A percentile compares a stretch with the other conserved stretches of the same genome.
Evolutionary conservation across 2,329 filamentous ascomycete genomes (phyloP).

Genomic region (Fusarium sp.): DNA sequence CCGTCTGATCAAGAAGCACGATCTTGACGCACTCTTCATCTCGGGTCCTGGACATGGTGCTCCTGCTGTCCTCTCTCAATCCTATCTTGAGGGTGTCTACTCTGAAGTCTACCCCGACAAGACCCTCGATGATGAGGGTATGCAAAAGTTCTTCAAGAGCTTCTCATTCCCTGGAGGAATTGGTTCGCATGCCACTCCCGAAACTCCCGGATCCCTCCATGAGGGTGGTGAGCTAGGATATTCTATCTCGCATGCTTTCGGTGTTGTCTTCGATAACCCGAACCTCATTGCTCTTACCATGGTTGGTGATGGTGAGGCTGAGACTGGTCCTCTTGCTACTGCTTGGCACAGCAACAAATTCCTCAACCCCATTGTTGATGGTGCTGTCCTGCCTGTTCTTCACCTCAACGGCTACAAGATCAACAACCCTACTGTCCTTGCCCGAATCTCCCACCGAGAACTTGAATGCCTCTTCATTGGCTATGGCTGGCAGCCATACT

Average conservation of each 20-base stretch:
- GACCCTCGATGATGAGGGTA: slow-evolving; percentile 73
- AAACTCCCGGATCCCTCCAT: slow-evolving; percentile 81
- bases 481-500: slow-evolving; percentile 83
- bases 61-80: slow-evolving; percentile 79
- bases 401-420: slow-evolving; percentile 89
- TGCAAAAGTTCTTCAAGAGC: slow-evolving; percentile 83
- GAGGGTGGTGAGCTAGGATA: slow-evolving; percentile 88
- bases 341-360: slow-evolving; percentile 88
- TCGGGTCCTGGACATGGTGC: slow-evolving; percentile 83
- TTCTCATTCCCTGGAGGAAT: slow-evolving; percentile 86
- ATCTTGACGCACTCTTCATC: slow-evolving; percentile 77
- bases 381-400: slow-evolving; percentile 80
- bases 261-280: slow-evolving; percentile 79
- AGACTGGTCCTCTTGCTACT: slow-evolving; percentile 81
- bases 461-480: slow-evolving; percentile 75
- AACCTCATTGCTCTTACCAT: slow-evolving; percentile 80
- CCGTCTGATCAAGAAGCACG: slow-evolving; percentile 82
- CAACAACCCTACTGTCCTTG: slow-evolving; percentile 80
- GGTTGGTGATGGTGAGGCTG: slow-evolving; percentile 84
- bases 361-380: slow-evolving; percentile 81
- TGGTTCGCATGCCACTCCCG: slow-evolving; percentile 80
- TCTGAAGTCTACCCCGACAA: slow-evolving; percentile 81
- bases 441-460: slow-evolving; percentile 79
- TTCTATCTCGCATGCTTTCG: slow-evolving; percentile 81
- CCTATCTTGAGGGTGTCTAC: slow-evolving; percentile 82